Conservation (phyloP, 441 rosid genomes). For the Mallotus japonicus region DNA sequence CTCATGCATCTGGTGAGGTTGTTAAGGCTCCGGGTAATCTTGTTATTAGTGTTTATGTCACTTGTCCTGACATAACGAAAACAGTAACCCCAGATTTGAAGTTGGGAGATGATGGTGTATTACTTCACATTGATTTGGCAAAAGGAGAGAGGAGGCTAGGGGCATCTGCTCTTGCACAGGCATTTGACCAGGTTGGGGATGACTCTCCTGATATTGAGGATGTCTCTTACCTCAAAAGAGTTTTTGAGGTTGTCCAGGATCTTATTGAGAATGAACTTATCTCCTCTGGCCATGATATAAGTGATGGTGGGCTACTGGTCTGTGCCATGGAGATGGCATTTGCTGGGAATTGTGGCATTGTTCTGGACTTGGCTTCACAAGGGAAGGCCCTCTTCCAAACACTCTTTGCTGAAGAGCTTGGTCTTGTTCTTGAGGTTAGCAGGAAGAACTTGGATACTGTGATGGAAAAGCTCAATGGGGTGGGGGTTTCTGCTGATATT, state of each 20-base stretch:
- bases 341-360: slow-evolving; percentile 84
- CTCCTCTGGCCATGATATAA: slow-evolving; percentile 85
- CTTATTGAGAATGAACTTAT: slow-evolving; percentile 55
- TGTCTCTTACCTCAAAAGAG: slow-evolving; percentile 65
- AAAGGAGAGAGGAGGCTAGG: slow-evolving; percentile 86
- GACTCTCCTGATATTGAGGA: slow-evolving; percentile 91
- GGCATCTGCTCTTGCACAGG: slow-evolving; percentile 94
- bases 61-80: slow-evolving; percentile 88
- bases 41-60: slow-evolving; percentile 82
- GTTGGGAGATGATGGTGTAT: slow-evolving; percentile 67
- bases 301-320: slow-evolving; percentile 86
- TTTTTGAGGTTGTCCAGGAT: slow-evolving; percentile 71
- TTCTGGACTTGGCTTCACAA: slow-evolving; percentile 48
- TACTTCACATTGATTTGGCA: slow-evolving; percentile 82
- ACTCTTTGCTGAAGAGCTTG: slow-evolving; percentile 88
- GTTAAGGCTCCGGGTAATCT: slow-evolving; percentile 98
- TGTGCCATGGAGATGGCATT: slow-evolving; percentile 90
- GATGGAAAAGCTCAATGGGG: slow-evolving; percentile 45
- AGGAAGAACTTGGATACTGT: slow-evolving; percentile 56
- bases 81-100: slow-evolving; percentile 92
- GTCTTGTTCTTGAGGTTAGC: slow-evolving; percentile 77
- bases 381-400: slow-evolving; percentile 70
- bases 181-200: slow-evolving; percentile 77
- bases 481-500: slow-evolving; percentile 53
- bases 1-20: slow-evolving; percentile 72